Base-by-base conservation (phyloP, 2,329 filamentous ascomycete species). In the Claviceps cyperi region DNA sequence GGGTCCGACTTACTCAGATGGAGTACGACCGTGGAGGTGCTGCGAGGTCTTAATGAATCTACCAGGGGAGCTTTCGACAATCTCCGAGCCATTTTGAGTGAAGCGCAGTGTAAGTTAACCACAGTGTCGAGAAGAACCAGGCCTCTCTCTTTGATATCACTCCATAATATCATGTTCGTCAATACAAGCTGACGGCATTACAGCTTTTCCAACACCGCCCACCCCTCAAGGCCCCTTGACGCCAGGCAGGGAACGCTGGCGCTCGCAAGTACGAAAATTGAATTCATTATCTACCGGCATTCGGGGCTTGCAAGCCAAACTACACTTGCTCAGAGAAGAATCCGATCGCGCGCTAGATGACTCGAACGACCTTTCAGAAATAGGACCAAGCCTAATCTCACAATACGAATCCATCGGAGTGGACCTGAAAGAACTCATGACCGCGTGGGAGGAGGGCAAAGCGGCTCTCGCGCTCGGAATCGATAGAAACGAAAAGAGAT, bases 351-450 rank as follows among this genome's bases (percentile, higher is more conserved):
- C 81, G 43, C 68, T 95, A 28, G 86, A 94, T 59, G 81, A 84
- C 57, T 81, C 85, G 38, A 74, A 75, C 52, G 80, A 83, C 57
- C 79, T 86, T 17, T 79, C 80, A 4, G 86, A 94, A 56, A 76
- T 95, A 15, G 87, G 86, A 0, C 77, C 83, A 0, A 82, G 81
- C 54, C 74, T 97, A 39, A 83, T 95, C 75, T 70, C 81, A 21
- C 92, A 97, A 60, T 98, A 97, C 65, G 92, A 98, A 51, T 91
- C 89, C 4, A 94, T 98, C 55, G 92, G 92, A 2, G 75, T 82
- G 24, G 92, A 98, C 60, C 74, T 98, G 43, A 84, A 84, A 62
- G 78, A 83, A 43, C 70, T 95, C 47, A 80, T 90, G 66, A 76
- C 84, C 54, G 85, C 88, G 55, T 95, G 90, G 90, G 87, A 94